Conservation (phyloP, 2,329 filamentous ascomycete genomes). For the Anthostomella pinea region DNA sequence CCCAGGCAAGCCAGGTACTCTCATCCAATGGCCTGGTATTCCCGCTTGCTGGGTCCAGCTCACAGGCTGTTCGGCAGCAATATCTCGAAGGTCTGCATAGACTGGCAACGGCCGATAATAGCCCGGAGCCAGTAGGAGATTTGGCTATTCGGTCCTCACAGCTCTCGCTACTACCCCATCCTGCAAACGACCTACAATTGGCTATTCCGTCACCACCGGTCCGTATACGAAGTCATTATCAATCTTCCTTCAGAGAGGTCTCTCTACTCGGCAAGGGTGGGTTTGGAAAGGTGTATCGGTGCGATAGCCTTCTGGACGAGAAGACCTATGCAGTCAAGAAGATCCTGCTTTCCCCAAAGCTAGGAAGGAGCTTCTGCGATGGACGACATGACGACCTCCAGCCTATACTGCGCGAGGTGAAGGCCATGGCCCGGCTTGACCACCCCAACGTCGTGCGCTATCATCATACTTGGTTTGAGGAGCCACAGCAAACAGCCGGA, state of each 20-base stretch:
- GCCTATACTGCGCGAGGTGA: slow-evolving; percentile 30
- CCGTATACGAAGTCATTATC: slow-evolving; percentile 25
- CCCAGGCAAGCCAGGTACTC: slow-evolving; percentile 23
- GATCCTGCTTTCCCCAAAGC: slow-evolving; percentile 26
- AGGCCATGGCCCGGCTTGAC: slow-evolving; percentile 31
- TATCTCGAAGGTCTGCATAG: slow-evolving; percentile 30
- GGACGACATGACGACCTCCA: slow-evolving; percentile 29
- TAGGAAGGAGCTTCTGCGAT: slow-evolving; percentile 27
- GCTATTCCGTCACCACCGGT: slow-evolving; percentile 11
- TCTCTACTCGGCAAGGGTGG: slow-evolving; percentile 31
- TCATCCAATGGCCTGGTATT: slow-evolving; percentile 23
- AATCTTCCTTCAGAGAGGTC: slow-evolving; percentile 27
- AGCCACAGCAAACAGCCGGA: slow-evolving; percentile 19
- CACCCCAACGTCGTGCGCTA: slow-evolving; percentile 34
- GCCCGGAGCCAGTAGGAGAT: slow-evolving; percentile 23
- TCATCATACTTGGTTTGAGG: slow-evolving; percentile 32
- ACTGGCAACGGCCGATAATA: slow-evolving; percentile 15
- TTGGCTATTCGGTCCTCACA: slow-evolving; percentile 21
- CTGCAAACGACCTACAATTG: slow-evolving; percentile 24
- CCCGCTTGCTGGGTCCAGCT: slow-evolving; percentile 18
- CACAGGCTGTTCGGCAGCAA: slow-evolving; percentile 21
- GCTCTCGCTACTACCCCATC: slow-evolving; percentile 20
- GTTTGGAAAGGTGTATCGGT: slow-evolving; percentile 32
- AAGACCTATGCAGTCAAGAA: slow-evolving; percentile 33
- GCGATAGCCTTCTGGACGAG: slow-evolving; percentile 29